These are phyloP conservation scores for Yamadazyma phyllophila DNA, from an alignment of 805 yeast species.

Conservation along the genomic window DNA sequence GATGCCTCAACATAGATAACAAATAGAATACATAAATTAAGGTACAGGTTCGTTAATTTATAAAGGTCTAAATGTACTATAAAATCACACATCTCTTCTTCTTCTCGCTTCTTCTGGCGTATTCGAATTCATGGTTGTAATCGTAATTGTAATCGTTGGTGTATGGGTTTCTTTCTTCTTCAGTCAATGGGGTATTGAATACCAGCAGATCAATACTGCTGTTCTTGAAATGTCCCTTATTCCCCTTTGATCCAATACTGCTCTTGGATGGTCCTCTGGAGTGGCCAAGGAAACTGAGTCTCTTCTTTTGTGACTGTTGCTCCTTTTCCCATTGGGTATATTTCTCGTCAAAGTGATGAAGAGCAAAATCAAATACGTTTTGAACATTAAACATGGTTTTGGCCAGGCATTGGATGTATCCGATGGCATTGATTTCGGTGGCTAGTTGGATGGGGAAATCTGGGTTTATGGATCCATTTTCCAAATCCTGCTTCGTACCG, in stretches of 20 bases:
- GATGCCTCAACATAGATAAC: background rate
- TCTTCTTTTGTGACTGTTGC: slow-evolving; percentile 23
- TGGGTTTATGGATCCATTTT: slow-evolving; percentile 29
- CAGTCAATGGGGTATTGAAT: slow-evolving; percentile 40
- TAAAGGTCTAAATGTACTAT: slow-evolving; percentile 8
- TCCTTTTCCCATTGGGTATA: slow-evolving; percentile 37
- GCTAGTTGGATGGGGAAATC: slow-evolving; percentile 55
- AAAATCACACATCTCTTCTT: slow-evolving; percentile 34
- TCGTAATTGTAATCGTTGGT: slow-evolving; percentile 15
- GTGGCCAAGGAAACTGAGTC: slow-evolving; percentile 34
- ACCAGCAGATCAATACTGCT: slow-evolving; percentile 35
- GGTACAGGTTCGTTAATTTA: background rate
- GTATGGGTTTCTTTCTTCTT: slow-evolving; percentile 41
- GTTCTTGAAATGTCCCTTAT: slow-evolving; percentile 37
- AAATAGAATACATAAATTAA: background rate
- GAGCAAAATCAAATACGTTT: slow-evolving; percentile 65
- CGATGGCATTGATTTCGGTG: slow-evolving; percentile 60
- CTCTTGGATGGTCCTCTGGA: slow-evolving; percentile 23
- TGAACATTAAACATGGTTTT: slow-evolving; percentile 63
- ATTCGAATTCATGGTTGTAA: slow-evolving; percentile 43
- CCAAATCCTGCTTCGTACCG: slow-evolving; percentile 78
- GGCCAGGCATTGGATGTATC: slow-evolving; percentile 80
- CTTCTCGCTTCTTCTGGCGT: slow-evolving; percentile 32
- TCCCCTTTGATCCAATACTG: slow-evolving; percentile 21
- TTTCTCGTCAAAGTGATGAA: slow-evolving; percentile 42